Base-by-base conservation (phyloP, 2,329 filamentous ascomycete species). In the Lachnellula suecica region DNA sequence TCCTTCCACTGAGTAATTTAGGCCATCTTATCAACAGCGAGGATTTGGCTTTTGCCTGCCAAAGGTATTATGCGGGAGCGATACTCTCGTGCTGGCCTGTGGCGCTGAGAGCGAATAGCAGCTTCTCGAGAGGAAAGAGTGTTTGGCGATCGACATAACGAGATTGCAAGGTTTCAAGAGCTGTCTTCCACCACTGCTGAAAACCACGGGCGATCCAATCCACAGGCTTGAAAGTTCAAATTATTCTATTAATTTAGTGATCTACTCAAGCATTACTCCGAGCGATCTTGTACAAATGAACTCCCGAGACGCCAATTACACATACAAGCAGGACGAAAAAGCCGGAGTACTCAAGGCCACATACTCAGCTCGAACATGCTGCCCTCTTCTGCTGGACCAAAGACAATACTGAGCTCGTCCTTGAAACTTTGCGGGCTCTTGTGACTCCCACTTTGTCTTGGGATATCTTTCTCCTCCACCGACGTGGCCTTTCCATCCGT, bases 261-360 rank as follows among this genome's bases (percentile, higher is more conserved):
- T 5, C 2, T 35, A 35, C 15, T n/a, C 31, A n/a, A n/a, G n/a
- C 3, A n/a, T 8, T 15, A 15, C 2, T 6, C 31, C 31, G 5
- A 35, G 15, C 5, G 4, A 3, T 6, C 31, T 35, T 17, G 31
- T 35, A 35, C 15, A 35, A 35, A 17, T 3, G 3, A 8, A 35
- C 31, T 35, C 15, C 15, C 15, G 17, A 7, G 4, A 35, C 31
- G 11, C n/a, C n/a, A n/a, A n/a, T n/a, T n/a, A n/a, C n/a, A n/a
- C n/a, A n/a, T n/a, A n/a, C n/a, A n/a, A n/a, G n/a, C n/a, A n/a
- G n/a, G n/a, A n/a, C n/a, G n/a, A n/a, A n/a, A n/a, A n/a, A n/a
- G n/a, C n/a, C n/a, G n/a, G n/a, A n/a, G n/a, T n/a, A n/a, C 9
- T 59, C 51, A 63, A 38, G 59, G 58, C 61, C 61, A 63, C 53